Evolutionary conservation across 495 filamentous ascomycete genomes (phyloP), one percentile per base, ranked within the genome.

Genomic region (Penicillium coffeae): DNA sequence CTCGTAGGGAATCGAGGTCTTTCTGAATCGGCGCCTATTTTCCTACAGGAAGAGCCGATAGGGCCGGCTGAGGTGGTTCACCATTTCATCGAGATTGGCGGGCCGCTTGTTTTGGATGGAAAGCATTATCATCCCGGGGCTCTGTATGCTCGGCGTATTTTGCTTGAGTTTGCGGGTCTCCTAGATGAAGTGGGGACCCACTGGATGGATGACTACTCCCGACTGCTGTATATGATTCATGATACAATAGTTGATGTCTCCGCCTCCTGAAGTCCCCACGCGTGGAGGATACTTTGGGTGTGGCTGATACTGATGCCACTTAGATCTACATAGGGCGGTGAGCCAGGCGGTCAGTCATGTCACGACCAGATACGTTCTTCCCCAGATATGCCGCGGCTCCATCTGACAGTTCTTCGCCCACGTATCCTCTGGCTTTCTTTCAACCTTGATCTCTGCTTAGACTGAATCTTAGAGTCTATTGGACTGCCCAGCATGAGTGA

Each of bases 401-500:
- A 10, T 10, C 10, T 30, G 25, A 10, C 25, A 5, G 4, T 30
- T 30, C 25, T 30, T 4, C 10, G 25, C 10, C 25, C 25, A 30
- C 25, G 5, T 30, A 30, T 30, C 10, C 10, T 30, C 25, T 30
- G 25, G 25, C 25, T 4, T 10, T 30, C 10, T 10, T 4, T 30
- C 25, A 5, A 4, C 10, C 25, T 30, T 4, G 5, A 10, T 30
- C 25, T 30, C 25, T 5, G 4, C 25, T 30, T 10, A 10, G 10
- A n/a, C 21, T 27, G 14, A 12, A 20, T 13, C n/a, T 15, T 2
- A 30, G 13, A 7, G 21, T 18, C 1, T 4, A 0, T 8, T 12
- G 7, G 1, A 42, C 15, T 14, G 12, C 2, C 30, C 60, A 76
- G 73, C 21, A 96, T 96, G 92, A 90, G 90, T 25, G 91, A 95